Base-by-base conservation (phyloP, 2,329 filamentous ascomycete species). In the Zymoseptoria ardabiliae region DNA sequence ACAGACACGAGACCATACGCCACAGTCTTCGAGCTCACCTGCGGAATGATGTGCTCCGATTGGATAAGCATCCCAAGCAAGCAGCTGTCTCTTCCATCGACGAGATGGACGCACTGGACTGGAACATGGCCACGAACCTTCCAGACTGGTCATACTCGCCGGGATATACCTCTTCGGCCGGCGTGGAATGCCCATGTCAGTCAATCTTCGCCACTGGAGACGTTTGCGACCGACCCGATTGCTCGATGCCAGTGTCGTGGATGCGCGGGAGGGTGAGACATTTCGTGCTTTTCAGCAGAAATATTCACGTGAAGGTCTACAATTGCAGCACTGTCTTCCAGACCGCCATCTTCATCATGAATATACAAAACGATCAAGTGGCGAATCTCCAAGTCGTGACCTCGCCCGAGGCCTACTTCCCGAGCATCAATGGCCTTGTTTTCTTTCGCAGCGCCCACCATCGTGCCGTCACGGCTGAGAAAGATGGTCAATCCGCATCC, bases 371-470 rank as follows among this genome's bases (percentile, higher is more conserved):
- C 51, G 51, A 30, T 57, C 53, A 62, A 13, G 60, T 62, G 22
- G 60, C 58, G 21, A 56, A 62, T 13, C 60, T 54, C 60, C 58
- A 62, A 9, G 53, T 48, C 52, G 52, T 62, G 28, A 55, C 58
- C 10, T 60, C 60, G 20, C 58, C 58, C 21, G 57, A 53, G n/a
- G 50, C 28, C 48, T 62, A n/a, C 58, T 25, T 59, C 55, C 30
- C 53, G 58, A 30, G 54, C 55, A 5, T 62, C 60, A 13, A 62
- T 50, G 22, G 53, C 59, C 51, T 61, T 59, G 48, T n/a, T n/a
- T 63, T 63, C 54, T 61, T 63, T 25, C 35, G 50, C 45, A 53
- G 53, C n/a, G 58, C 51, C 61, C 61, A 63, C 55, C 56, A 61
- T 48, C 54, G 56, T 19, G 61, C 58, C 11, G 60, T 50, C 41